phyloP scores from a whole-genome alignment of 2,329 filamentous ascomycete genomes.

The Botrytis galanthina region DNA sequence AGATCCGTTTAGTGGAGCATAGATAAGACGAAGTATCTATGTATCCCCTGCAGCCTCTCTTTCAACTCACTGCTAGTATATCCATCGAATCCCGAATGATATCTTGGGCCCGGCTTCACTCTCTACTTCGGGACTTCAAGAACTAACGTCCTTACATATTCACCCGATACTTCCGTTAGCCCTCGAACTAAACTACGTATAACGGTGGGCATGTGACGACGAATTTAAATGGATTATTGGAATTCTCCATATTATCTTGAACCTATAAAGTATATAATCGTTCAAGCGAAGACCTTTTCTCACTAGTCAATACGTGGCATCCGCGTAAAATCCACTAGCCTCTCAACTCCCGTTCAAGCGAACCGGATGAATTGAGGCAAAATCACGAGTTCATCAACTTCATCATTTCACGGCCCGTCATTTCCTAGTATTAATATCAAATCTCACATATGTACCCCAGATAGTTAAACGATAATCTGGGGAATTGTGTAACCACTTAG shows the following conservation, averaged over 20 bases:
- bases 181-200: background rate
- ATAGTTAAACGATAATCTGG: background rate
- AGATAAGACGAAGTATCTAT: background rate
- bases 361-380: background rate
- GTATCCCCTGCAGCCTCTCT: background rate
- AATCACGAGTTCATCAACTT: constrained; percentile 16
- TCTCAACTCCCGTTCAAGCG: constrained; percentile 12
- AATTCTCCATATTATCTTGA: background rate
- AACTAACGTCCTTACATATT: background rate
- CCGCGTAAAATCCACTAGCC: background rate
- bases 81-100: background rate
- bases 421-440: constrained; percentile 12
- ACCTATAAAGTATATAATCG: background rate
- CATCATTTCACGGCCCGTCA: constrained; percentile 15
- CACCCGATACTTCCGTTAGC: background rate
- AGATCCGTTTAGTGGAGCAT: background rate
- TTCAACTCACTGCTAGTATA: background rate
- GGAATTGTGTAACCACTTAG: background rate
- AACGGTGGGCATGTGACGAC: background rate
- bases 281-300: background rate
- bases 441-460: background rate
- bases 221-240: too few relatives aligned
- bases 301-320: constrained; percentile 11
- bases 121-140: background rate
- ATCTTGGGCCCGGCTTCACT: background rate